Evolutionary conservation across 805 yeast genomes (phyloP).

Genomic region (Nakazawaea ishiwadae): DNA sequence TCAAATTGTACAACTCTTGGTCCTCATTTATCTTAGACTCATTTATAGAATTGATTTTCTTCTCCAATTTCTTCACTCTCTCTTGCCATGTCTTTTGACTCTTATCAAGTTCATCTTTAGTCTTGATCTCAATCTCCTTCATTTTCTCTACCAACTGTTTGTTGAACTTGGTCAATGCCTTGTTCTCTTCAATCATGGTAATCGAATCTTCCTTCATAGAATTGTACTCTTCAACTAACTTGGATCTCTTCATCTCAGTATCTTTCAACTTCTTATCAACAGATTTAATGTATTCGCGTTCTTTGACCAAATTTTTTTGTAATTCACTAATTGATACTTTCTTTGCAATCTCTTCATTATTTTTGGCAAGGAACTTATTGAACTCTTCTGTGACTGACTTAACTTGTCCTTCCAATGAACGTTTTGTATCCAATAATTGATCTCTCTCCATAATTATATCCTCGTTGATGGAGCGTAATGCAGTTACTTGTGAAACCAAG

Average conservation of each 20-base stretch:
- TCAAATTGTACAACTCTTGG: slow-evolving; percentile 44
- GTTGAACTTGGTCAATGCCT: slow-evolving; percentile 53
- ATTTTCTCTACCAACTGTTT: slow-evolving; percentile 43
- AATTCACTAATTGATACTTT: slow-evolving; percentile 19
- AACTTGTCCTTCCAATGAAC: slow-evolving; percentile 39
- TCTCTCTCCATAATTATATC: slow-evolving; percentile 63
- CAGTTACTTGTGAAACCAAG: slow-evolving; percentile 46
- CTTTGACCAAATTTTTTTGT: slow-evolving; percentile 30
- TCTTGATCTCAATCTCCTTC: slow-evolving; percentile 40
- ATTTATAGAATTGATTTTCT: slow-evolving; percentile 41
- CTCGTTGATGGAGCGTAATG: slow-evolving; percentile 54
- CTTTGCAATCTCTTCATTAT: background rate
- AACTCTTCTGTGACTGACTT: slow-evolving; percentile 35
- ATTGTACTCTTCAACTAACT: slow-evolving; percentile 24
- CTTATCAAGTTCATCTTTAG: slow-evolving; percentile 46
- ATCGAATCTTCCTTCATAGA: slow-evolving; percentile 47
- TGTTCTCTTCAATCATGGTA: slow-evolving; percentile 62
- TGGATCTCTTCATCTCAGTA: slow-evolving; percentile 18
- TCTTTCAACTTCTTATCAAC: slow-evolving; percentile 26
- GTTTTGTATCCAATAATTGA: slow-evolving; percentile 46
- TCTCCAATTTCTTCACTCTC: slow-evolving; percentile 50
- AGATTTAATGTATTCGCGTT: slow-evolving; percentile 23
- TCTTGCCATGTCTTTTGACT: slow-evolving; percentile 53
- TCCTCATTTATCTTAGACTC: slow-evolving; percentile 46
- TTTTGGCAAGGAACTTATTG: slow-evolving; percentile 27